Base-by-base conservation (phyloP, 2,329 filamentous ascomycete species). In the Fusarium chuoi region DNA sequence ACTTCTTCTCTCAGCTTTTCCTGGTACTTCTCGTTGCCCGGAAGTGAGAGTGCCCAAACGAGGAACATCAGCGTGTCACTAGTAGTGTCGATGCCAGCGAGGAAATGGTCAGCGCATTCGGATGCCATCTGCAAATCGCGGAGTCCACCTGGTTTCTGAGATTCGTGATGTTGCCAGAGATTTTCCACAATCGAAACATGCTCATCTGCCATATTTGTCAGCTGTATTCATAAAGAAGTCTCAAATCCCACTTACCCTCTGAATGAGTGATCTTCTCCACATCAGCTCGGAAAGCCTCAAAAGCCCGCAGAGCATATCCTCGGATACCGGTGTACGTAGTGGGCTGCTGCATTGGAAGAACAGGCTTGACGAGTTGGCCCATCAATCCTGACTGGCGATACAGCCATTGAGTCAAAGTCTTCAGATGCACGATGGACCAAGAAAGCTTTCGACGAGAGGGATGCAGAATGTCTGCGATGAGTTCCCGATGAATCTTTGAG, bases 11-110 rank as follows among this genome's bases (percentile, higher is more conserved):
- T 78, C 6, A 90, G 77, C 14, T 80, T 83, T 2, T 84, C 71
- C 74, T 90, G 87, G n/a, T 83, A 84, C 13, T 69, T 62, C 10
- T 73, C 59, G 56, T 87, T 82, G 38, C 83, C 79, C 1, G 83
- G 84, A 3, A 81, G 80, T 0, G 87, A 89, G 2, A 89, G 80
- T 0, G 83, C 79, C 84, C 85, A 88, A 20, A 89, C 79, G 0
- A 85, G 76, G 65, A 87, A 88, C 83, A 87, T 87, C 4, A 87
- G 67, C 0, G 86, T 86, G 56, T 89, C 86, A 30, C 85, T 85
- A 1, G 86, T 88, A 1, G 87, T 89, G 64, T 89, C 85, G 15
- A 88, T 87, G 0, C 87, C 87, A 0, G 87, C 87, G 1, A 87
- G 80, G 18, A 89, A 81, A 65, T 89, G 87, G 61, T 89, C 87